These are phyloP conservation scores for Beauveria sp. DNA, from an alignment of 2,329 filamentous ascomycete genomes.

Conservation along the genomic window DNA sequence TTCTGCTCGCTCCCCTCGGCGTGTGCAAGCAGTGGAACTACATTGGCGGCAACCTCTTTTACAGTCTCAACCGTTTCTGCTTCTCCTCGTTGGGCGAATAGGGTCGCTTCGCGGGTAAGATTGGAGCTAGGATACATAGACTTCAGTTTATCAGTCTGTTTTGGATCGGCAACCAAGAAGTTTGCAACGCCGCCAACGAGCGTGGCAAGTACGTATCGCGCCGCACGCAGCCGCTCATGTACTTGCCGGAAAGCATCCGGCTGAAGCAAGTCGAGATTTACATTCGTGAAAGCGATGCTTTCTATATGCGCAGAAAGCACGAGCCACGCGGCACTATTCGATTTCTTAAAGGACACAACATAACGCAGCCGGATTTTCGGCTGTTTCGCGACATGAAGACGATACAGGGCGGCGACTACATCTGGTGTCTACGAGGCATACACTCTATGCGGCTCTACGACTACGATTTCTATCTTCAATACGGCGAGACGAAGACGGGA, in stretches of 20 bases:
- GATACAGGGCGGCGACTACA: constrained; percentile 37
- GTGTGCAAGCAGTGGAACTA: constrained; percentile 35
- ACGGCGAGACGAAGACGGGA: neutral
- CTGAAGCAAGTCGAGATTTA: constrained; percentile 34
- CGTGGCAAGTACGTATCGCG: constrained; percentile 26
- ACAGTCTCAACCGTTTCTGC: constrained; percentile 41
- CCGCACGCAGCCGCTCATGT: constrained; percentile 29
- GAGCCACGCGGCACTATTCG: constrained; percentile 22
- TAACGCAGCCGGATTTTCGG: constrained; percentile 33
- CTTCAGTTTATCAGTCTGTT: constrained; percentile 38
- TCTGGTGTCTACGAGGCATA: constrained; percentile 37
- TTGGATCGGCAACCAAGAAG: constrained; percentile 30
- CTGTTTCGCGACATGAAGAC: constrained; percentile 28
- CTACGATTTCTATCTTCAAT: constrained; percentile 20
- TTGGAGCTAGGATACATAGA: constrained; percentile 32
- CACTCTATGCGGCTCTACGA: constrained; percentile 34
- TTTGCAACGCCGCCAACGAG: constrained; percentile 17
- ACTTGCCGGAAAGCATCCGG: constrained; percentile 28
- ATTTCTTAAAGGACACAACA: constrained; percentile 23
- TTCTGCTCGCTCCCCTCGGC: constrained; percentile 29
- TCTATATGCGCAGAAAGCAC: constrained; percentile 28
- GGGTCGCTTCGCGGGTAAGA: constrained; percentile 37
- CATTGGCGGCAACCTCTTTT: constrained; percentile 36
- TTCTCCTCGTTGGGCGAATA: constrained; percentile 48
- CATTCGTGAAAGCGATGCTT: constrained; percentile 28